phyloP scores from a whole-genome alignment of 495 filamentous ascomycete species.

The Penicillium macrosclerotiorum region DNA sequence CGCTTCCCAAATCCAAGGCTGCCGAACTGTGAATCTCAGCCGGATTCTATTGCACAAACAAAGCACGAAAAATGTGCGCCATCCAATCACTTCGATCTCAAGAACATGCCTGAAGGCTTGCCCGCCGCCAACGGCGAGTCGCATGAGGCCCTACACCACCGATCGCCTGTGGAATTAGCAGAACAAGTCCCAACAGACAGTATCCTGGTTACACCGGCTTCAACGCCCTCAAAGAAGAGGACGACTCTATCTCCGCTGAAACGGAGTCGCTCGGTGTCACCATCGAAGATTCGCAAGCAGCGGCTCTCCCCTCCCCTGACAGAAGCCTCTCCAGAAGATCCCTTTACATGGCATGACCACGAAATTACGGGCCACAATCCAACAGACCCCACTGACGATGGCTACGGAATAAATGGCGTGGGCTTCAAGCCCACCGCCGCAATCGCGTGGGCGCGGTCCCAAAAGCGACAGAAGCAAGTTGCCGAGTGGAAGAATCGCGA shows the following conservation, averaged over 20 bases:
- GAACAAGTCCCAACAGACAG: neutral
- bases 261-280: slow-evolving; percentile 18
- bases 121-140: slow-evolving; percentile 7
- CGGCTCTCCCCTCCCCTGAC: slow-evolving; percentile 48
- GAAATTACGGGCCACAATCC: slow-evolving; percentile 83
- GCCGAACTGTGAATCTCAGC: slow-evolving; percentile 16
- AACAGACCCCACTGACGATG: slow-evolving; percentile 70
- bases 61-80: slow-evolving; percentile 14
- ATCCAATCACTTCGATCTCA: neutral
- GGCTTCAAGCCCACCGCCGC: slow-evolving; percentile 87
- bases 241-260: slow-evolving; percentile 24
- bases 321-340: slow-evolving; percentile 33
- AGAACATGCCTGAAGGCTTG: slow-evolving; percentile 22
- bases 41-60: slow-evolving; percentile 5
- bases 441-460: slow-evolving; percentile 70
- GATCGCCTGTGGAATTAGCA: neutral
- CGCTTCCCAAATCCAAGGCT: slow-evolving; percentile 25
- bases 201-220: neutral
- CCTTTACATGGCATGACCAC: slow-evolving; percentile 77
- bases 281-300: slow-evolving; percentile 29
- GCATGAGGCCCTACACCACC: slow-evolving; percentile 3
- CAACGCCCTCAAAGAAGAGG: slow-evolving; percentile 20
- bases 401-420: slow-evolving; percentile 83
- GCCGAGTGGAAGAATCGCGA: slow-evolving; percentile 80
- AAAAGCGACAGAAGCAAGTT: slow-evolving; percentile 78